phyloP scores from a whole-genome alignment of 2,329 filamentous ascomycete genomes.

The Cadophora gregata region DNA sequence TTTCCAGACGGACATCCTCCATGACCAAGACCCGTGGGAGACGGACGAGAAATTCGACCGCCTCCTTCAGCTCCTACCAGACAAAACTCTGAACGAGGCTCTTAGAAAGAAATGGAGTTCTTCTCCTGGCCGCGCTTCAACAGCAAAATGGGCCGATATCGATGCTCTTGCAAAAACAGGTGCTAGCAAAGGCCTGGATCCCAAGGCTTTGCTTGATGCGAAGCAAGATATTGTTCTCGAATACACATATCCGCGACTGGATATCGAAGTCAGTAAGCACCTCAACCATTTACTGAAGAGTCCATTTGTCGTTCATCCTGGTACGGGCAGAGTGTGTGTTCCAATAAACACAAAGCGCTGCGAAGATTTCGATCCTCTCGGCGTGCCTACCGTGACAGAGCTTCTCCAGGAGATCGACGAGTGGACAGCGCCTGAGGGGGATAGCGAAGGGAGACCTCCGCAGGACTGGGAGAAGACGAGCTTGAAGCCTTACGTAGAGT shows the following conservation, averaged over 20 bases:
- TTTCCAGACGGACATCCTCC: slow-evolving; percentile 83
- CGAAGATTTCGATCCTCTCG: slow-evolving; percentile 84
- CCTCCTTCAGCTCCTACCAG: slow-evolving; percentile 84
- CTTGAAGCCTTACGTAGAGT: slow-evolving; percentile 89
- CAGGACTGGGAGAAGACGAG: slow-evolving; percentile 98
- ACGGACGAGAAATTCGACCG: slow-evolving; percentile 73
- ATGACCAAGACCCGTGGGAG: slow-evolving; percentile 85
- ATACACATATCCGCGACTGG: slow-evolving; percentile 96
- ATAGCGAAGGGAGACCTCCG: slow-evolving; percentile 55
- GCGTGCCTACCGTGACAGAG: slow-evolving; percentile 86
- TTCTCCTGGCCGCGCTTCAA: slow-evolving; percentile 75
- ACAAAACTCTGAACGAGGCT: slow-evolving; percentile 76
- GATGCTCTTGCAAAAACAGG: slow-evolving; percentile 82
- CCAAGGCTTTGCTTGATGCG: slow-evolving; percentile 77
- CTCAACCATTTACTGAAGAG: slow-evolving; percentile 97
- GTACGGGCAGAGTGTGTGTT: slow-evolving; percentile 92
- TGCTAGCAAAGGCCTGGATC: slow-evolving; percentile 73
- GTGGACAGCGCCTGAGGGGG: slow-evolving; percentile 64
- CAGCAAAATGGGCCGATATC: slow-evolving; percentile 93
- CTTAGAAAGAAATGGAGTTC: slow-evolving; percentile 91
- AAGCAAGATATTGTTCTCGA: slow-evolving; percentile 97
- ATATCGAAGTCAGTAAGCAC: slow-evolving; percentile 97
- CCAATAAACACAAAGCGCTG: slow-evolving; percentile 80
- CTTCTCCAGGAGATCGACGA: slow-evolving; percentile 85
- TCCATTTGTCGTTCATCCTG: slow-evolving; percentile 95